phyloP scores from a whole-genome alignment of 1,139 yeast species.

The Candida buenavistaensis region DNA sequence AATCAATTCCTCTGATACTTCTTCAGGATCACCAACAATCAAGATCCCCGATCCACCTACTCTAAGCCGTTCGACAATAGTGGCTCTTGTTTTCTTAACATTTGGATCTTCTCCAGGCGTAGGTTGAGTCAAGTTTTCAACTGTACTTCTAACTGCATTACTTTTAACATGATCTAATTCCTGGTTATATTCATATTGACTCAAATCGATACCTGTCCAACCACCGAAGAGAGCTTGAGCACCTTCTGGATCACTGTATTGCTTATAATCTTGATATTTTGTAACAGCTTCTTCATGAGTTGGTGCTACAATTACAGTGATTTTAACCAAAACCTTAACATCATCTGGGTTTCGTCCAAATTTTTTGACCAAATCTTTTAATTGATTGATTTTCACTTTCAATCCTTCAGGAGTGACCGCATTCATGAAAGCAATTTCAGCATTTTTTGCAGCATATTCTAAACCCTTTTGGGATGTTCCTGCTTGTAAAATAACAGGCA shows the following conservation, averaged over 20 bases:
- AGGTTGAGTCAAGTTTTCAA: slow-evolving; percentile 24
- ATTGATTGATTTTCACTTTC: no score
- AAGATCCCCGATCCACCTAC: slow-evolving; percentile 23
- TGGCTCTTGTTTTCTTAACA: slow-evolving; percentile 22
- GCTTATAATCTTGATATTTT: slow-evolving; percentile 26
- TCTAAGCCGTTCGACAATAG: slow-evolving; percentile 19
- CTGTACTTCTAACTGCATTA: slow-evolving; percentile 25
- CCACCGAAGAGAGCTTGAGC: slow-evolving; percentile 23
- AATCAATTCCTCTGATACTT: slow-evolving; percentile 24
- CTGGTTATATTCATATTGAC: slow-evolving; percentile 25
- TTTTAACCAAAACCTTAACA: slow-evolving; percentile 9
- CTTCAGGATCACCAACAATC: slow-evolving; percentile 20
- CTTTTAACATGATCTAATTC: slow-evolving; percentile 24
- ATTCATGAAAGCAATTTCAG: no score
- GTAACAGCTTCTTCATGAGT: slow-evolving; percentile 35
- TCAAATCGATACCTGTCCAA: slow-evolving; percentile 33
- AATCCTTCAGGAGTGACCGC: no score
- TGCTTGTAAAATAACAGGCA: no score
- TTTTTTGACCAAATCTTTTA: no score
- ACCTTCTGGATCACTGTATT: slow-evolving; percentile 27
- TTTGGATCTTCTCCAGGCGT: slow-evolving; percentile 22
- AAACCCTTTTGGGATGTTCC: no score
- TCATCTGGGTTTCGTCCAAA: no score
- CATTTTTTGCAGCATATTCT: no score
- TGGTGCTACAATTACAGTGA: slow-evolving; percentile 30